phyloP scores from a whole-genome alignment of 768 basidiomycete genomes.

The Gymnopilus dilepis region DNA sequence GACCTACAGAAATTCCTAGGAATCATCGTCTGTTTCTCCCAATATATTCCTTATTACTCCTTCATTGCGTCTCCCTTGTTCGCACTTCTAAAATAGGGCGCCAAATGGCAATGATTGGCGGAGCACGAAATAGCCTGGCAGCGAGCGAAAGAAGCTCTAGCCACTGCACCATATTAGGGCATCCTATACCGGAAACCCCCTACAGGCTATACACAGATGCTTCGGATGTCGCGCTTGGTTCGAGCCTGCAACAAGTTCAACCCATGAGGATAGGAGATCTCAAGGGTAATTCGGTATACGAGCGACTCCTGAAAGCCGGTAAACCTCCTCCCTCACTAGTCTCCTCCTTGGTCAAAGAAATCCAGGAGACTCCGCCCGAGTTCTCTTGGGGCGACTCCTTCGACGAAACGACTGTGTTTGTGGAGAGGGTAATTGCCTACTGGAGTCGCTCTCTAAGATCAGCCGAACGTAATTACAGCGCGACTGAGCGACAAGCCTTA shows the following conservation, averaged over 20 bases:
- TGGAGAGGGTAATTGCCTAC: conserved; percentile 38
- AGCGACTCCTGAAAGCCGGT: background rate
- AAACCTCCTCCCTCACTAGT: background rate
- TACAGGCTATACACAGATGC: conserved; percentile 43
- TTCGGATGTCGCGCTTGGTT: conserved; percentile 29
- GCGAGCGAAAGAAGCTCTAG: conserved; percentile 30
- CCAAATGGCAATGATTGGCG: conserved; percentile 24
- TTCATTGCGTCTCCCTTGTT: conserved; percentile 38
- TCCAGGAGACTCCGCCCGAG: background rate
- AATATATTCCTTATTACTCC: conserved; percentile 42
- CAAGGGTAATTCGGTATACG: background rate
- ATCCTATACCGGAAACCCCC: conserved; percentile 29
- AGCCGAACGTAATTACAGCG: conserved; percentile 35
- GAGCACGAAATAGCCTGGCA: conserved; percentile 34
- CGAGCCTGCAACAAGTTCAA: conserved; percentile 10
- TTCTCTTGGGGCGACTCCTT: conserved; percentile 3
- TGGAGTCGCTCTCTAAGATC: conserved; percentile 33
- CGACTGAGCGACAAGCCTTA: conserved; percentile 36
- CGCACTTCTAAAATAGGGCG: conserved; percentile 32
- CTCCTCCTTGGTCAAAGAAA: background rate
- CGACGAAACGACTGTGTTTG: conserved; percentile 31
- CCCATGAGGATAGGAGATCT: background rate
- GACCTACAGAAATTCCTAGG: conserved; percentile 39
- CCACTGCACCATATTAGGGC: conserved; percentile 34
- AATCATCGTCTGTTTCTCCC: conserved; percentile 42